Evolutionary conservation across 1,284 basidiomycete species (phyloP).

Genomic region (Pyrrhoderma lamaoense): DNA sequence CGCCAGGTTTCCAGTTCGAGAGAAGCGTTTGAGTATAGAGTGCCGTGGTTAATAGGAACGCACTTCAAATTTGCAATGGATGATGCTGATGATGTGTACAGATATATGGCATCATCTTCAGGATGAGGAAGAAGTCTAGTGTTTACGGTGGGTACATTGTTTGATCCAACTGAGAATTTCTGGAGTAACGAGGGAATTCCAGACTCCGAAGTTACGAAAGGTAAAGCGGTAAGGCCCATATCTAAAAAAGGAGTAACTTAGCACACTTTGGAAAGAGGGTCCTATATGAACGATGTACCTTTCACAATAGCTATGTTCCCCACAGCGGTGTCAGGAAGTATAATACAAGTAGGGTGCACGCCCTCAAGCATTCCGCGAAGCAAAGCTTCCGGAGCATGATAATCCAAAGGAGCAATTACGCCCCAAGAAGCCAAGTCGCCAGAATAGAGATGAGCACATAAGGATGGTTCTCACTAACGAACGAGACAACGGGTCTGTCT

Average conservation of each 20-base stretch:
- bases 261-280: background rate
- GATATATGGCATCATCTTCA: conserved; percentile 22
- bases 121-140: conserved; percentile 16
- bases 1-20: conserved; percentile 25
- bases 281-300: conserved; percentile 19
- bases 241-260: background rate
- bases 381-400: conserved; percentile 28
- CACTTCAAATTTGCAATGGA: conserved; percentile 30
- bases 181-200: conserved; percentile 26
- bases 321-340: conserved; percentile 24
- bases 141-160: conserved; percentile 20
- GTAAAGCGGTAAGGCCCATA: background rate
- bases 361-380: conserved; percentile 29
- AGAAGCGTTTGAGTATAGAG: conserved; percentile 23
- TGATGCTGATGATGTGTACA: conserved; percentile 32
- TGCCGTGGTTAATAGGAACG: conserved; percentile 27
- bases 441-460: conserved; percentile 28
- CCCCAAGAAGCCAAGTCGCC: conserved; percentile 31
- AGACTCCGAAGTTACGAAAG: conserved; percentile 18
- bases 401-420: conserved; percentile 28
- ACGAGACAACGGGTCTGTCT: conserved; percentile 22
- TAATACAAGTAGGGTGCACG: conserved; percentile 25
- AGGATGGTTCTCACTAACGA: conserved; percentile 31
- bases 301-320: conserved; percentile 22
- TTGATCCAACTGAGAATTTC: conserved; percentile 20